phyloP scores from a whole-genome alignment of 768 basidiomycete genomes.

The Serendipita sp. region DNA sequence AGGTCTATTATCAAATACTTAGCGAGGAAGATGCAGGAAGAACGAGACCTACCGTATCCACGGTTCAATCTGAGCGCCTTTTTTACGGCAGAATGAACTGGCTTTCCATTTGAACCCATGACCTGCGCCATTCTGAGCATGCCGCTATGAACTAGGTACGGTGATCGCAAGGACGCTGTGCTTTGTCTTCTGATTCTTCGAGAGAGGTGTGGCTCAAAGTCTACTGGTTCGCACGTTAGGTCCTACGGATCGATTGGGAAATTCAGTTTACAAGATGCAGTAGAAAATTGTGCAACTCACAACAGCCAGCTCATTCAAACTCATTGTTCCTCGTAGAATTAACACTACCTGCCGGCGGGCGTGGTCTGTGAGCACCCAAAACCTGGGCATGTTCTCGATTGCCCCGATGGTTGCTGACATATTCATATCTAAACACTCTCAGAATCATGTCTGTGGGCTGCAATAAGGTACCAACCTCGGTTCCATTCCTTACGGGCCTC shows the following conservation, averaged over 20 bases:
- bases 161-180: slow-evolving; percentile 17
- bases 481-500: background rate
- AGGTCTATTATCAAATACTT: slow-evolving; percentile 28
- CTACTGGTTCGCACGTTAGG: slow-evolving; percentile 58
- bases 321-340: slow-evolving; percentile 69
- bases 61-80: slow-evolving; percentile 52
- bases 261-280: background rate
- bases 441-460: background rate
- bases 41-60: slow-evolving; percentile 38
- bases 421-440: slow-evolving; percentile 16
- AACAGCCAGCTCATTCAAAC: slow-evolving; percentile 70
- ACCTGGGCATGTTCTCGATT: slow-evolving; percentile 61
- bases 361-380: slow-evolving; percentile 77
- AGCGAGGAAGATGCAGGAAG: slow-evolving; percentile 9
- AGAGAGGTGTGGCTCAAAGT: slow-evolving; percentile 12
- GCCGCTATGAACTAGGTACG: slow-evolving; percentile 59
- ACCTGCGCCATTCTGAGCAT: slow-evolving; percentile 63
- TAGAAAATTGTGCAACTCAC: slow-evolving; percentile 6
- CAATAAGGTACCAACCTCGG: background rate
- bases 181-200: slow-evolving; percentile 15
- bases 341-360: slow-evolving; percentile 55
- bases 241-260: slow-evolving; percentile 22
- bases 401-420: slow-evolving; percentile 31
- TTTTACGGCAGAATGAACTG: slow-evolving; percentile 57
- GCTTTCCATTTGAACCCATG: slow-evolving; percentile 62